Evolutionary conservation across 768 basidiomycete species (phyloP).

Genomic region (Boletus vermiculosoides): DNA sequence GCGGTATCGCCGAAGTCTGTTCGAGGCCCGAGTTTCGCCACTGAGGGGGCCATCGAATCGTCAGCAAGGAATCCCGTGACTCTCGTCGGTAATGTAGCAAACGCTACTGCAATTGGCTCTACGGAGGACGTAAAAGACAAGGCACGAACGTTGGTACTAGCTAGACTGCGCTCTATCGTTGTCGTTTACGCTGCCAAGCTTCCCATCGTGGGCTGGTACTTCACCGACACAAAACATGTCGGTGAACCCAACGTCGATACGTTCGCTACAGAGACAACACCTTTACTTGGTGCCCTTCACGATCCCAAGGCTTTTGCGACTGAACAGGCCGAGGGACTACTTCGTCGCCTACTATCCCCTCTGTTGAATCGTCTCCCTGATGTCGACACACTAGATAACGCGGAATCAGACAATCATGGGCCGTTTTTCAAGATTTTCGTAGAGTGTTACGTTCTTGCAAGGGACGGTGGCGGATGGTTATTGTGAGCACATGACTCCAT

Average conservation of each 20-base stretch:
- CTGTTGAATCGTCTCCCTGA: slow-evolving; percentile 18
- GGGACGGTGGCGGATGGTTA: slow-evolving; percentile 20
- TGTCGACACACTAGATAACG: slow-evolving; percentile 19
- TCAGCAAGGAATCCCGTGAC: background rate
- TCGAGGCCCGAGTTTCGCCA: background rate
- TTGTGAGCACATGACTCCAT: slow-evolving; percentile 15
- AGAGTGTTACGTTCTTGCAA: slow-evolving; percentile 25
- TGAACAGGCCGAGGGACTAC: slow-evolving; percentile 15
- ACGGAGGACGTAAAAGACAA: slow-evolving; percentile 4
- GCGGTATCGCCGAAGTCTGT: background rate
- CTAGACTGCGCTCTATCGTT: slow-evolving; percentile 7
- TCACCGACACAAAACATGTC: slow-evolving; percentile 6
- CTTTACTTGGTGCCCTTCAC: slow-evolving; percentile 22
- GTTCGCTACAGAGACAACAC: slow-evolving; percentile 23
- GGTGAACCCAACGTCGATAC: background rate
- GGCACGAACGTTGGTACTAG: background rate
- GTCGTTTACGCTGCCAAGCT: slow-evolving; percentile 16
- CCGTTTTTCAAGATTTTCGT: slow-evolving; percentile 8
- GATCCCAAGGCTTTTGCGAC: slow-evolving; percentile 24
- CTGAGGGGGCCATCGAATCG: background rate
- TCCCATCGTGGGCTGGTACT: slow-evolving; percentile 26
- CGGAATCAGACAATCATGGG: slow-evolving; percentile 6
- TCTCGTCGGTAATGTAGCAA: background rate
- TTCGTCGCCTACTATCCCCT: slow-evolving; percentile 16
- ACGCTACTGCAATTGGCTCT: background rate